Evolutionary conservation across 2,329 filamentous ascomycete species (phyloP), one percentile per base, ranked within the genome.

Genomic region (Cucurbitaria berberidis): DNA sequence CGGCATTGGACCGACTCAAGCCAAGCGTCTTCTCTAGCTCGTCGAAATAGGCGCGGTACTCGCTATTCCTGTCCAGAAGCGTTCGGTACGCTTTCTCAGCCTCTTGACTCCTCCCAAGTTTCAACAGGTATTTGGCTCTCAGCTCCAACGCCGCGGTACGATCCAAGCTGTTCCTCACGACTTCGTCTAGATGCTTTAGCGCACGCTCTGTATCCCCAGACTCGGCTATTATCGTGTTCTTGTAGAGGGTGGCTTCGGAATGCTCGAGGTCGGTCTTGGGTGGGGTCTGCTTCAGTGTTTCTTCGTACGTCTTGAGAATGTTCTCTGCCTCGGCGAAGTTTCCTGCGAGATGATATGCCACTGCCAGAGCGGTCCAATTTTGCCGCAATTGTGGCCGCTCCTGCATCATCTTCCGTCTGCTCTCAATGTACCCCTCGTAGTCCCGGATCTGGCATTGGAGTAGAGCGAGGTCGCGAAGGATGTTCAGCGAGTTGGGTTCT

Each of bases 391-490:
- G 86, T 1, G 95, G 90, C 53, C 90, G 86, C 39, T 90, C 86
- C 74, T 95, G 89, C 61, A 99, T 83, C 89, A 99, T 98, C 50
- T 88, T 83, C 58, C 85, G 88, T 64, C 95, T 86, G 77, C 91
- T 98, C 75, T 93, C 88, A 61, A 97, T 86, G 73, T 98, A 98
- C 47, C 95, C 95, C 62, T 89, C 84, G 76, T 93, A 98, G 78
- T 99, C 95, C 66, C 95, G 88, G 86, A 96, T 97, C 79, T 99
- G 95, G 64, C 96, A 85, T 79, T 99, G 95, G 55, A 99, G 84
- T 57, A 96, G 85, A 45, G 95, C 93, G 56, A 99, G 82, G 72
- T 99, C 96, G 62, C 95, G 86, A 76, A 96, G 91, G 67, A 99
- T 99, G 76, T 96, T 93, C 58, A 86, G 83, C 13, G 91, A 96